Percentiles rank a stretch among this genome's conserved stretches.
Conservation (phyloP, 352 stramenopile species). For the Pythium grandisporangium region DNA sequence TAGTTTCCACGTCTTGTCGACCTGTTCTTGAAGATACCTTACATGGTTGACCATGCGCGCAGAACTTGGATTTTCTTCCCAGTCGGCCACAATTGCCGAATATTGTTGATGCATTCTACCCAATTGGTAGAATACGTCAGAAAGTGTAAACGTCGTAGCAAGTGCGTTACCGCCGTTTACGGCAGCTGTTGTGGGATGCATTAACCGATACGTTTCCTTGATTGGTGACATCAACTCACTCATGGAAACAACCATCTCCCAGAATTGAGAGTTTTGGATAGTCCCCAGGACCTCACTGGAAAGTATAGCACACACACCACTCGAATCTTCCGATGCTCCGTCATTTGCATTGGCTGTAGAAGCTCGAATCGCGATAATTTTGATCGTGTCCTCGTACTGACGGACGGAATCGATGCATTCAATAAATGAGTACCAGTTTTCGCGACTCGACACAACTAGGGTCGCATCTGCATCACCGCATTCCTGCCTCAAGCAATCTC, state of each 20-base stretch:
- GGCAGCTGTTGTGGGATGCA: slow-evolving; percentile 17
- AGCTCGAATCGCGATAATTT: slow-evolving; percentile 45
- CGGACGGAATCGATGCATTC: slow-evolving; percentile 70
- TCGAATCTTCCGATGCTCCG: slow-evolving; percentile 8
- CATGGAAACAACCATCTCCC: slow-evolving; percentile 60
- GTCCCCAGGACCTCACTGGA: slow-evolving; percentile 36
- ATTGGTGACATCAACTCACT: slow-evolving; percentile 74
- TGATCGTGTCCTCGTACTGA: slow-evolving; percentile 80
- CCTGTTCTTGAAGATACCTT: slow-evolving; percentile 37
- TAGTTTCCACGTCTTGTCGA: slow-evolving; percentile 66
- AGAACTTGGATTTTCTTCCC: slow-evolving; percentile 44
- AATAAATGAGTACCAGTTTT: slow-evolving; percentile 72
- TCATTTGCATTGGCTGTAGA: slow-evolving; percentile 10
- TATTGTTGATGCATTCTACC: slow-evolving; percentile 76
- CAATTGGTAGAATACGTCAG: slow-evolving; percentile 71
- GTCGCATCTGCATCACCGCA: slow-evolving; percentile 52
- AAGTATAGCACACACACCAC: too few relatives aligned
- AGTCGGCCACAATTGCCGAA: slow-evolving; percentile 51
- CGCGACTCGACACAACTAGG: slow-evolving; percentile 29
- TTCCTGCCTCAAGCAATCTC: slow-evolving; percentile 48
- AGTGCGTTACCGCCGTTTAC: neutral
- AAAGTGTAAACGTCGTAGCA: slow-evolving; percentile 35
- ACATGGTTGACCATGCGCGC: slow-evolving; percentile 42
- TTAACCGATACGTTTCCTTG: slow-evolving; percentile 67
- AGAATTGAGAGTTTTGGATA: slow-evolving; percentile 60